A percentile compares a stretch with the other conserved stretches of the same genome.
These are phyloP conservation scores for Pichia sp. DNA, from an alignment of 1,139 yeast species.

Conservation along the genomic window DNA sequence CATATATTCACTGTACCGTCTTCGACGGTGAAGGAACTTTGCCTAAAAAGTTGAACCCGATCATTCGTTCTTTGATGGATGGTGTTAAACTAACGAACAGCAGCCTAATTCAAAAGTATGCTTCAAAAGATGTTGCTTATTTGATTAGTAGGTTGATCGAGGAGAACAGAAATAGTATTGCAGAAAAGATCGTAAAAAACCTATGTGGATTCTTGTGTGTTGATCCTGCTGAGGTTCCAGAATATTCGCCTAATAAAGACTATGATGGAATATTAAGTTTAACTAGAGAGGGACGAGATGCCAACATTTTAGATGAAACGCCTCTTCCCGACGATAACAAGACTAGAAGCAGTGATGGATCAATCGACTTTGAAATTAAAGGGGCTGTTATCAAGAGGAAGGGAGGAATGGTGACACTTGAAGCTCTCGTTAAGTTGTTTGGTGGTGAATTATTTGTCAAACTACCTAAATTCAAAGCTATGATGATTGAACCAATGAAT, in stretches of 20 bases:
- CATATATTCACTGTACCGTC: constrained; percentile 48
- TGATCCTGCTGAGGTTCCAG: constrained; percentile 95
- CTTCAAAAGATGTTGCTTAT: constrained; percentile 65
- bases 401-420: constrained; percentile 76
- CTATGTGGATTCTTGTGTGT: constrained; percentile 92
- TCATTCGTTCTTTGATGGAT: constrained; percentile 89
- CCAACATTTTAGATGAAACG: constrained; percentile 50
- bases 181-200: constrained; percentile 85
- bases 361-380: constrained; percentile 38
- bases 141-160: constrained; percentile 56
- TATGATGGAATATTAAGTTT: constrained; percentile 66
- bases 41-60: constrained; percentile 84
- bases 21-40: constrained; percentile 40
- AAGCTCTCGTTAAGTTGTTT: constrained; percentile 48
- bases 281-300: constrained; percentile 74
- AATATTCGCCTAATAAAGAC: constrained; percentile 64
- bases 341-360: background rate
- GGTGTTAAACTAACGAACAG: constrained; percentile 77
- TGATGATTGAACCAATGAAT: constrained; percentile 65
- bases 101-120: constrained; percentile 58
- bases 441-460: constrained; percentile 51
- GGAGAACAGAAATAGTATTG: constrained; percentile 62
- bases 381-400: constrained; percentile 77
- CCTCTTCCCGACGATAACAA: background rate
- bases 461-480: constrained; percentile 63